Base-by-base conservation (phyloP, 1,284 basidiomycete species). In the Naganishia cerealis region DNA sequence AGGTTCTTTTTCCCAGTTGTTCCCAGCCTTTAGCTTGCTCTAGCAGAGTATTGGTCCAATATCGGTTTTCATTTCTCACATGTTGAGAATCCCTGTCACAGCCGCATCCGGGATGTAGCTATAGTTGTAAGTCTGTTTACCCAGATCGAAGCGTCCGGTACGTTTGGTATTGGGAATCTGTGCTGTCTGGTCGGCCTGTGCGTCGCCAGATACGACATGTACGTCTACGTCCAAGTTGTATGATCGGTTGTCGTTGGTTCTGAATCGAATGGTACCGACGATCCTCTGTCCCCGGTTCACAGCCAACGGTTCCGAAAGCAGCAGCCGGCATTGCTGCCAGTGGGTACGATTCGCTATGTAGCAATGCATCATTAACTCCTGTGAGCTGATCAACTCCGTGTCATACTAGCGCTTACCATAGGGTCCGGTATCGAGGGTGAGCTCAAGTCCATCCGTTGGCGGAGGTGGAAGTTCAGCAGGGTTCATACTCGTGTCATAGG, bases 271-370 rank as follows among this genome's bases (percentile, higher is more conserved):
- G 5, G 73, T 66, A n/a, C 79, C 80, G 39, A 73, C 69, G 5
- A 81, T 70, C 29, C 73, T 71, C 62, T 80, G 77, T 13, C 74
- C 75, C 42, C 77, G 76, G 73, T 82, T 82, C 7, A 76, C 77
- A 1, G 81, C 81, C n/a, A 82, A 72, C 9, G 81, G 81, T 66
- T 82, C 81, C 6, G 79, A 73, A 13, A 79, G 73, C 3, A 80
- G 69, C 16, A 79, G 71, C 3, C 78, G 73, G 7, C 77, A 73
- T 74, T 80, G 78, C 68, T 80, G 79, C 80, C 80, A 81, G 70
- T 78, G 79, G 18, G 79, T 79, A 15, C 79, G 74, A 1, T 77
- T 67, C 3, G 75, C 77, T 77, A 66, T n/a, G n/a, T 8, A 52
- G 21, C 48, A 33, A 13, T 13, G 5, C n/a, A 24, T 69, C 54